Evolutionary conservation across 495 filamentous ascomycete species (phyloP), one percentile per base, ranked within the genome.

Genomic region (Penicillium argentinense): DNA sequence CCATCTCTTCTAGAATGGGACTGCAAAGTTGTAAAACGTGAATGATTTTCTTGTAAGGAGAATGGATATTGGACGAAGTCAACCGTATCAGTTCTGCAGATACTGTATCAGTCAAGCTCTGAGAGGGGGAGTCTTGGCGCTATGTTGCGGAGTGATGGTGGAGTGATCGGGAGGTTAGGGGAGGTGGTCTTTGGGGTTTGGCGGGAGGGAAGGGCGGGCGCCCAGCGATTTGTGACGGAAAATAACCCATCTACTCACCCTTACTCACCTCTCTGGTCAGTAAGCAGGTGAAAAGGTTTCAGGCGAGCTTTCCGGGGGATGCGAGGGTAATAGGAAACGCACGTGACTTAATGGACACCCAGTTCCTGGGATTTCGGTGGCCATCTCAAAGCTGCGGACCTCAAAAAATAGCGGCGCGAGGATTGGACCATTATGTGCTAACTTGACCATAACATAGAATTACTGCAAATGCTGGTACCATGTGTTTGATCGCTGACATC

Each of bases 271-370:
- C 36, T 42, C 29, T 42, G 28, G 28, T 49, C 28, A 49, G 34
- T 32, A 28, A 48, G 45, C 19, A 36, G 38, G 46, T 21, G 21
- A 49, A 50, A 44, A 6, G 39, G 39, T 29, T 50, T 44, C 44
- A 14, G 47, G n/a, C 21, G 7, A 38, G 44, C 29, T 19, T 13
- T 50, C 39, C 32, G 39, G 47, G 47, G 47, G 9, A 49, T 49
- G 30, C 39, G 37, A 21, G 47, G n/a, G 28, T 49, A 49, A 29
- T 49, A 49, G 47, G 47, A 40, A 47, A 30, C 40, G 16, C 36
- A 47, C 34, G 34, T 47, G 45, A 47, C 11, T 47, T 21, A 17
- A 16, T 25, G 18, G 32, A 16, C 33, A 28, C n/a, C n/a, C n/a
- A n/a, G n/a, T n/a, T n/a, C n/a, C n/a, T 47, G 17, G 43, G 21